Percentiles rank a stretch among this genome's conserved stretches.
phyloP scores from a whole-genome alignment of 495 filamentous ascomycete genomes.

The Rhizodiscina lignyota region DNA sequence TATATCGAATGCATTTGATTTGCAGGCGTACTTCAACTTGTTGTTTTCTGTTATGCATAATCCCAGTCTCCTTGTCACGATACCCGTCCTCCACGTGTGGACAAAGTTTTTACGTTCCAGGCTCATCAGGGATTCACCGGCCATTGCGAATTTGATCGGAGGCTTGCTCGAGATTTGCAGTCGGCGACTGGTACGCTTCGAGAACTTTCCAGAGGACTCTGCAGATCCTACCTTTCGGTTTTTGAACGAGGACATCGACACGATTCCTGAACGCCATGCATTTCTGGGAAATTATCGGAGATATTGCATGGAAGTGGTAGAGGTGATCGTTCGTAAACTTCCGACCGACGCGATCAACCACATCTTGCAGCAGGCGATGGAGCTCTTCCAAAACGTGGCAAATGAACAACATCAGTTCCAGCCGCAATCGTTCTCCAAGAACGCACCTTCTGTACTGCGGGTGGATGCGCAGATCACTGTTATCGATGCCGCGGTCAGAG shows the following conservation, averaged over 20 bases:
- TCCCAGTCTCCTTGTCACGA: slow-evolving; percentile 79
- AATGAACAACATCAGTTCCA: slow-evolving; percentile 49
- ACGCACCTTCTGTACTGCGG: slow-evolving; percentile 54
- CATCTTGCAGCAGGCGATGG: slow-evolving; percentile 63
- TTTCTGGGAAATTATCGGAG: slow-evolving; percentile 95
- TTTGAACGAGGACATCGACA: slow-evolving; percentile 84
- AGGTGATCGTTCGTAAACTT: slow-evolving; percentile 61
- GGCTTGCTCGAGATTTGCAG: slow-evolving; percentile 67
- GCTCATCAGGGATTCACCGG: slow-evolving; percentile 39
- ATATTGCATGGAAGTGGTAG: slow-evolving; percentile 73
- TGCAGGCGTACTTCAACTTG: slow-evolving; percentile 64
- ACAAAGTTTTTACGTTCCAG: slow-evolving; percentile 57
- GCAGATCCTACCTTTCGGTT: slow-evolving; percentile 66
- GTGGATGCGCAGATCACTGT: slow-evolving; percentile 83
- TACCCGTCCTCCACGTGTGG: slow-evolving; percentile 83
- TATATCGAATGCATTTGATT: slow-evolving; percentile 42
- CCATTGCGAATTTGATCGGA: slow-evolving; percentile 54
- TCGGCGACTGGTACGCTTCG: slow-evolving; percentile 63
- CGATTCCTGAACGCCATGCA: slow-evolving; percentile 81
- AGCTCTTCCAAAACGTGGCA: slow-evolving; percentile 58
- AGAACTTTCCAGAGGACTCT: slow-evolving; percentile 62
- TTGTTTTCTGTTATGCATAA: slow-evolving; percentile 65
- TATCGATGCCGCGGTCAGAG: slow-evolving; percentile 80
- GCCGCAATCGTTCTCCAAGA: slow-evolving; percentile 54
- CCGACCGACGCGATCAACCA: slow-evolving; percentile 74